Evolutionary conservation across 768 basidiomycete genomes (phyloP), one percentile per base, ranked within the genome.

Genomic region (Sporobolomyces phaffii): DNA sequence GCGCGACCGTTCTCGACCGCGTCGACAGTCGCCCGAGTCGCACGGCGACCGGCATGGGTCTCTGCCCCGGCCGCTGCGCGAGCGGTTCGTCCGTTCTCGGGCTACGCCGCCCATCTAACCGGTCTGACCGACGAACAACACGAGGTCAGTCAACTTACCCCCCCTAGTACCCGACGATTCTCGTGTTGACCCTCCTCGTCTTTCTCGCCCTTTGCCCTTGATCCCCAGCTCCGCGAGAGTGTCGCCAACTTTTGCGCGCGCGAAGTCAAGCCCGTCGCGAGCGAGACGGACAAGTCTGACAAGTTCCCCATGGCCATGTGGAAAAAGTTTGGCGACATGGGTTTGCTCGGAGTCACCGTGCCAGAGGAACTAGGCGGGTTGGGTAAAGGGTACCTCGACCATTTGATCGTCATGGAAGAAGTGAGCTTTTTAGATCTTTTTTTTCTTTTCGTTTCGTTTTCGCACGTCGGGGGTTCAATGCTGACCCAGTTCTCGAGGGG

Each of bases 311-410:
- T 78, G 65, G 85, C 89, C 61, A 80, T 97, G 28, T 90, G 88
- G 85, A 89, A 93, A 74, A 86, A 85, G 72, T 92, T 92, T 89
- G 89, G 84, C 78, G 90, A 90, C 69, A 86, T 88, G 82, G 92
- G 91, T 14, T 81, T 97, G 33, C 83, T 97, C 22, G 79, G 79
- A 3, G 75, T 80, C 29, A 97, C 92, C 7, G 90, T 88, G 22
- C 82, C 86, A 15, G 82, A 86, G 43, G 81, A 88, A 73, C 89
- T 90, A 70, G 85, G 86, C n/a, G 92, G 92, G 4, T 81, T 94
- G 47, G 85, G 81, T 3, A 81, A 89, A 68, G 91, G 91, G 92
- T 77, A 88, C 87, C 54, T 72, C n/a, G 71, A 68, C 31, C 71
- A 72, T 44, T 41, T 67, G 6, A 82, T 97, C 52, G 92, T 89